Percentiles rank a stretch among this genome's conserved stretches.
phyloP scores from a whole-genome alignment of 495 filamentous ascomycete genomes.

The Pseudoneurospora amorphoporcata region DNA sequence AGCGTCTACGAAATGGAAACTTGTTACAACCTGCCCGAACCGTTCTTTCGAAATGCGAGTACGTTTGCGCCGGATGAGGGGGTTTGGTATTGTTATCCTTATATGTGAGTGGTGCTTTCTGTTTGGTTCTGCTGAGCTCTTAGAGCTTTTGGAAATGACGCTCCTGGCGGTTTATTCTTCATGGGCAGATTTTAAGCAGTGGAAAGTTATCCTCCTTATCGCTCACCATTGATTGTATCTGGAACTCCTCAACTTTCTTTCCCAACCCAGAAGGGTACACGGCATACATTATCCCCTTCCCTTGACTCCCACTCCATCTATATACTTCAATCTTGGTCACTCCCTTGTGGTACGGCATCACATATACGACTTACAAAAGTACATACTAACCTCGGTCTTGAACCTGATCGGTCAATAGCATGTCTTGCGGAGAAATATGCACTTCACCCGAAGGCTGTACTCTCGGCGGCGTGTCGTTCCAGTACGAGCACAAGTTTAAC shows the following conservation, averaged over 20 bases:
- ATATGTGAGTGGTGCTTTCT: conserved; percentile 8
- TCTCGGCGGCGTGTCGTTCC: conserved; percentile 25
- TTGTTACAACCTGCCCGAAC: conserved; percentile 27
- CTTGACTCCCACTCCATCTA: neutral
- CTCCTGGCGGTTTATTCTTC: no score
- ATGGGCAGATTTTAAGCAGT: no score
- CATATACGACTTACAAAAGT: neutral
- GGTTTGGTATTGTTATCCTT: conserved; percentile 31
- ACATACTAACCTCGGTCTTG: neutral
- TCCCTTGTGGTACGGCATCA: neutral
- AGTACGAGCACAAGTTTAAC: conserved; percentile 27
- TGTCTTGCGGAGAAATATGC: conserved; percentile 28
- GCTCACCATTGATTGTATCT: no score
- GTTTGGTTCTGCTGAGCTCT: no score
- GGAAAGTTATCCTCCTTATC: no score
- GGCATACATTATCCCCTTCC: neutral
- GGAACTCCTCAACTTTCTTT: neutral
- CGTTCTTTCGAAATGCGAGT: conserved; percentile 20
- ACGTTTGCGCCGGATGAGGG: conserved; percentile 35
- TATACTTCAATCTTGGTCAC: no score
- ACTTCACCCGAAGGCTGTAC: conserved; percentile 36
- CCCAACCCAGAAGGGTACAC: neutral
- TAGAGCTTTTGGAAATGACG: no score
- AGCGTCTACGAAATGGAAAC: conserved; percentile 23
- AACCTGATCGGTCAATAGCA: neutral